Conservation (phyloP, 176 grass and related monocot species). For the Alopecurus myosuroides region DNA sequence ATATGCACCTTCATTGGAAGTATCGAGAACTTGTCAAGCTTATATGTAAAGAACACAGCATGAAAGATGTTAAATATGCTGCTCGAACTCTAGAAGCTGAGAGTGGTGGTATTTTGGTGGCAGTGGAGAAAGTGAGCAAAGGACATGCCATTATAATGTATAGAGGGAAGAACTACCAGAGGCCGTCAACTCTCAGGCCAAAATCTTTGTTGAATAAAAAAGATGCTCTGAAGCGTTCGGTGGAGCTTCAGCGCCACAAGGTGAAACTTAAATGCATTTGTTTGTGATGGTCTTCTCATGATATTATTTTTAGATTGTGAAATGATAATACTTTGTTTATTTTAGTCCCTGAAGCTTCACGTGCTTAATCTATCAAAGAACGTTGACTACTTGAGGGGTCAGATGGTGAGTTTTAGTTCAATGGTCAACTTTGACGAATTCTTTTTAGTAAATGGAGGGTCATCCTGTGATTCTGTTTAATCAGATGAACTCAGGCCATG, state of each 20-base stretch:
- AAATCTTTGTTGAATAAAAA: conserved; percentile 70
- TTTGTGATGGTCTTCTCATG: background rate
- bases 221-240: conserved; percentile 70
- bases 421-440: background rate
- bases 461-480: background rate
- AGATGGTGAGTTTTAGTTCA: conserved; percentile 44
- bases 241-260: conserved; percentile 75
- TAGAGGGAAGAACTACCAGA: conserved; percentile 85
- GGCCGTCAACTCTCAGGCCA: conserved; percentile 68
- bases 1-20: conserved; percentile 98
- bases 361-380: conserved; percentile 80
- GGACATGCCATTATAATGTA: conserved; percentile 92
- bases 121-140: conserved; percentile 85
- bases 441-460: conserved; percentile 11
- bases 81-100: conserved; percentile 74
- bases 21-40: conserved; percentile 91
- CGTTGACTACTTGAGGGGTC: conserved; percentile 59
- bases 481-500: conserved; percentile 24
- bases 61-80: conserved; percentile 55
- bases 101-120: conserved; percentile 93
- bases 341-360: conserved; percentile 92
- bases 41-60: conserved; percentile 74
- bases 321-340: conserved; percentile 19
- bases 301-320: conserved; percentile 1
- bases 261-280: conserved; percentile 28